Conservation (phyloP, 495 filamentous ascomycete species). For the Penicillium silybi region DNA sequence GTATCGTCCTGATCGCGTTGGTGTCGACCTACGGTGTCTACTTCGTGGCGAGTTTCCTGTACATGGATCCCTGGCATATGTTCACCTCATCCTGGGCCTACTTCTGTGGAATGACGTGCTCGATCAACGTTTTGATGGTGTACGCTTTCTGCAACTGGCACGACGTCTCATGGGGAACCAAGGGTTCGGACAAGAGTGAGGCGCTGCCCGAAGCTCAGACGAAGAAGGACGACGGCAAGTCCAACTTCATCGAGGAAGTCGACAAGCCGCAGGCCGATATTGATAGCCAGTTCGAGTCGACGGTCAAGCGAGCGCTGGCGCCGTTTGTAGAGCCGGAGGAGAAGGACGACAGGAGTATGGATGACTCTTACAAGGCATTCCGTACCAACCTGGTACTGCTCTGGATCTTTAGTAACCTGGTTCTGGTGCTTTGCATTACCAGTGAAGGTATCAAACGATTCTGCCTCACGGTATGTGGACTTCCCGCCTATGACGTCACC, state of each 20-base stretch:
- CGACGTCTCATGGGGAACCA: constrained; percentile 99
- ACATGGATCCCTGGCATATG: constrained; percentile 99
- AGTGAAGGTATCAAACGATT: constrained; percentile 72
- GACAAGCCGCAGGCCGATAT: constrained; percentile 98
- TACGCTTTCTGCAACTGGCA: constrained; percentile 99
- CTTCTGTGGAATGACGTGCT: constrained; percentile 87
- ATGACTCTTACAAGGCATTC: constrained; percentile 98
- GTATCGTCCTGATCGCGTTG: constrained; percentile 89
- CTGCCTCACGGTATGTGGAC: constrained; percentile 67
- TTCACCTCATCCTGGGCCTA: constrained; percentile 95
- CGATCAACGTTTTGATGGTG: constrained; percentile 97
- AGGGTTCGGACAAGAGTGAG: constrained; percentile 95
- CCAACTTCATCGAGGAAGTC: constrained; percentile 87
- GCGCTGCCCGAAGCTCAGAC: constrained; percentile 82
- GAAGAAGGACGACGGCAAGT: constrained; percentile 75
- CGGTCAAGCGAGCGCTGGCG: constrained; percentile 84
- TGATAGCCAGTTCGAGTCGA: constrained; percentile 91
- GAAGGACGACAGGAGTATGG: constrained; percentile 72
- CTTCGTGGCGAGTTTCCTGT: constrained; percentile 91
- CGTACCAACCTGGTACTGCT: constrained; percentile 80
- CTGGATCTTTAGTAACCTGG: constrained; percentile 92
- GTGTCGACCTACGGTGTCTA: constrained; percentile 94
- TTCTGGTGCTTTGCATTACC: constrained; percentile 80
- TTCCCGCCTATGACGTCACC: neutral
- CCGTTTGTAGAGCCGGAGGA: constrained; percentile 71